These are phyloP conservation scores for Sugiyamaella pinicola DNA, from an alignment of 1,139 yeast genomes.

Conservation along the genomic window DNA sequence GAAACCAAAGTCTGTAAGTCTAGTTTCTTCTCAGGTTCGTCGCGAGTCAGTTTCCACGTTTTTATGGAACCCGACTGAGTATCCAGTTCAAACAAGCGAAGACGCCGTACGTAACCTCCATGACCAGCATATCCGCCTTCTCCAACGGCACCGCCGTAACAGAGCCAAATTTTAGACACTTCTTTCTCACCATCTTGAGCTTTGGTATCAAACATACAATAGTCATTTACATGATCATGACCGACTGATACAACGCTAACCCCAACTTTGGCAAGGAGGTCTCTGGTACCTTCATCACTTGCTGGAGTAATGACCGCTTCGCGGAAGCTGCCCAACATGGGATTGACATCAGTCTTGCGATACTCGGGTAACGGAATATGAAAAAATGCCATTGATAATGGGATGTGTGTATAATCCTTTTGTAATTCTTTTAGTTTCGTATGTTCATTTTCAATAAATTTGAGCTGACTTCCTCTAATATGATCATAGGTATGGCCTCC, in stretches of 20 bases:
- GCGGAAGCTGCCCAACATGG: conserved; percentile 58
- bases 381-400: conserved; percentile 82
- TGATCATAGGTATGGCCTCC: conserved; percentile 81
- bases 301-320: conserved; percentile 82
- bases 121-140: conserved; percentile 96
- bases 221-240: conserved; percentile 94
- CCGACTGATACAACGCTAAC: conserved; percentile 80
- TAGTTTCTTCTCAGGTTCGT: conserved; percentile 50
- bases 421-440: conserved; percentile 42
- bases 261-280: conserved; percentile 59
- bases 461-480: conserved; percentile 72
- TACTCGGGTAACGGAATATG: conserved; percentile 93
- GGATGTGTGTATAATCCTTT: conserved; percentile 48
- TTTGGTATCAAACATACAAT: conserved; percentile 59
- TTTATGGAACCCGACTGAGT: conserved; percentile 53
- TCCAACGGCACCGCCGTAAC: conserved; percentile 92
- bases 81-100: conserved; percentile 71
- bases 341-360: conserved; percentile 46
- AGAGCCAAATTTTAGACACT: conserved; percentile 67
- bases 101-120: conserved; percentile 76
- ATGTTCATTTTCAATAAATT: conserved; percentile 54
- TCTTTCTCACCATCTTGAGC: conserved; percentile 33
- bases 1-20: conserved; percentile 63
- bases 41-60: conserved; percentile 65
- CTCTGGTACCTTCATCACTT: conserved; percentile 61